Evolutionary conservation across 2,329 filamentous ascomycete genomes (phyloP), one percentile per base, ranked within the genome.

Genomic region (Apiospora marii): DNA sequence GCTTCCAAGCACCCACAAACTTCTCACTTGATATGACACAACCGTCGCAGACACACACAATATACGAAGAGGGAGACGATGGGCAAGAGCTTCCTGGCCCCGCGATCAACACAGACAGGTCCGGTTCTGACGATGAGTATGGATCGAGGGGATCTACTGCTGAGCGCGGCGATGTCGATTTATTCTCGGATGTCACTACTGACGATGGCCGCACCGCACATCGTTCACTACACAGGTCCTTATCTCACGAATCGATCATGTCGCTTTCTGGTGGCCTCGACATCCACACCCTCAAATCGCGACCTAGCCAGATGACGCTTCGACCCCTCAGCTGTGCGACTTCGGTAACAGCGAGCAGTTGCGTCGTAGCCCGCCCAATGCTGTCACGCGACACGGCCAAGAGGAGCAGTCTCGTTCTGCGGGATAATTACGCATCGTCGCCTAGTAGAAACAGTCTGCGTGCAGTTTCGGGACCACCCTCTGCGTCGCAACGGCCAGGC

Each of bases 251-350:
- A 80, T 97, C 94, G 24, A 92, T 98, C 74, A 89, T 98, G 76
- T 98, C 95, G 0, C 88, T 98, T 1, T 90, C 92, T 0, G 95
- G 94, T 4, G 95, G 95, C 2, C 92, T 98, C 81, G 96, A 98
- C 79, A 97, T 98, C 69, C 95, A 97, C 80, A 95, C 93, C 0
- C 86, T 97, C 5, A 92, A 92, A 77, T 87, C 88, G 1, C 90
- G 93, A 4, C 94, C 94, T 0, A 94, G 93, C 46, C 94, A 97
- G 78, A 88, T 96, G 73, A 89, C 92, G 30, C 79, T 90, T 74
- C 80, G 87, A 69, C 85, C 86, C 44, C 83, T 89, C 34, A 89
- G 87, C 72, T 85, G 85, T 72, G 85, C 86, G 2, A 84, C 85
- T 1, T 88, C 87, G 51, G 89, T 88, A 48, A 89, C 88, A 3